phyloP scores from a whole-genome alignment of 768 basidiomycete genomes.

The Lentinula guzmanii region DNA sequence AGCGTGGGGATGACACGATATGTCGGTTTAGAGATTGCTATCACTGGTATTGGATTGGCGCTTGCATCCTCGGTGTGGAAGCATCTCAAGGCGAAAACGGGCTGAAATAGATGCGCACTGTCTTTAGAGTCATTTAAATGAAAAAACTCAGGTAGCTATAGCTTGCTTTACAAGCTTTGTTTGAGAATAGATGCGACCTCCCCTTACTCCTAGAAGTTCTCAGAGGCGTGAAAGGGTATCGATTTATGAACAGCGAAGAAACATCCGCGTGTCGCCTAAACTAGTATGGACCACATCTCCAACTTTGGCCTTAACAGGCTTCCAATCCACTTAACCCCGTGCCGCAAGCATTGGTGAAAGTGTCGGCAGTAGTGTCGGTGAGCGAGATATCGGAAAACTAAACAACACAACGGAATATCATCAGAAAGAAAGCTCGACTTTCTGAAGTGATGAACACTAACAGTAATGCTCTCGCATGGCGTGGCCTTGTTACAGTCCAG shows the following conservation, averaged over 20 bases:
- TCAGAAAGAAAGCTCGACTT: not conserved
- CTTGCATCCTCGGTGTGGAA: conserved; percentile 55
- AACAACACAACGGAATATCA: not conserved
- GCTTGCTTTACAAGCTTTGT: too few species aligned
- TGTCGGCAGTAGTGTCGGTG: conserved; percentile 9
- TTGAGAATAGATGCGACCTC: too few species aligned
- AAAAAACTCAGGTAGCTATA: too few species aligned
- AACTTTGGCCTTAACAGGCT: not conserved
- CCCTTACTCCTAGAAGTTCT: too few species aligned
- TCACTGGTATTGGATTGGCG: conserved; percentile 52
- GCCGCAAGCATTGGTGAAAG: conserved; percentile 17
- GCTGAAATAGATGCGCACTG: conserved; percentile 20
- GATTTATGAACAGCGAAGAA: not conserved
- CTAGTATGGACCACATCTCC: too few species aligned
- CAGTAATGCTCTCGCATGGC: conserved; percentile 13
- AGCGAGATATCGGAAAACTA: conserved; percentile 12
- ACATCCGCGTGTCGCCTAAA: not conserved
- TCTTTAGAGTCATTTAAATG: too few species aligned
- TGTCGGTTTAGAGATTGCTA: conserved; percentile 51
- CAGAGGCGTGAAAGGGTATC: too few species aligned
- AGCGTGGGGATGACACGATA: conserved; percentile 44
- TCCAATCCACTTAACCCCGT: conserved; percentile 9
- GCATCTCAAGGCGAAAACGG: conserved; percentile 58
- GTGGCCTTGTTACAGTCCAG: conserved; percentile 17
- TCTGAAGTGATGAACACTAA: not conserved